phyloP scores from a whole-genome alignment of 371 early-diverging fungal species.

The Actinomortierella ambigua region DNA sequence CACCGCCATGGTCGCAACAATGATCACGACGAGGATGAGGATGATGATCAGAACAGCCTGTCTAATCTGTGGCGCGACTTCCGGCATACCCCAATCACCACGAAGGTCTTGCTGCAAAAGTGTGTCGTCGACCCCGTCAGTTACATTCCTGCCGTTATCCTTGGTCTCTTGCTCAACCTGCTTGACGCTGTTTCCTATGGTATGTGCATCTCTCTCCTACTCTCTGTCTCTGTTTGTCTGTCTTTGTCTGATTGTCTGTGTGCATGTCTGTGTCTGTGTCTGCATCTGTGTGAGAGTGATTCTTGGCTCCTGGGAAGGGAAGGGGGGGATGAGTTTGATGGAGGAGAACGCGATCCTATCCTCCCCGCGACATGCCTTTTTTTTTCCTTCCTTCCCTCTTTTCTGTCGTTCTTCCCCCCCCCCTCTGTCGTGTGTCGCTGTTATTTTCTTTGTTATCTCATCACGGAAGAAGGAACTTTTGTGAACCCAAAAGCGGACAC shows the following conservation, averaged over 20 bases:
- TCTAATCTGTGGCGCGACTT: constrained; percentile 23
- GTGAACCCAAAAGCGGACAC: no score
- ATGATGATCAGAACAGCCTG: neutral
- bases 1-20: neutral
- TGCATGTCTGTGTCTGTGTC: no score
- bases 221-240: neutral
- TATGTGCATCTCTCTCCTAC: constrained; percentile 10
- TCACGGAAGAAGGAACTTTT: no score
- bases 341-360: neutral
- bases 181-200: constrained; percentile 93
- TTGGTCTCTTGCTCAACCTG: constrained; percentile 89
- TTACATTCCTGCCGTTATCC: constrained; percentile 87
- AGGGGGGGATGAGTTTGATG: neutral
- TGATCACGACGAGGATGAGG: no score
- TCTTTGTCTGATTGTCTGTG: neutral
- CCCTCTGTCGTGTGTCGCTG: no score
- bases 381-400: no score
- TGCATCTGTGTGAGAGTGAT: constrained; percentile 1
- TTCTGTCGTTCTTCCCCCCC: no score
- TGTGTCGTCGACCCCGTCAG: constrained; percentile 52
- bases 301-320: neutral
- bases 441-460: no score
- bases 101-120: constrained; percentile 30
- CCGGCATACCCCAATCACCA: constrained; percentile 28
- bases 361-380: no score